phyloP scores from a whole-genome alignment of 495 filamentous ascomycete species.

The Apodospora peruviana region DNA sequence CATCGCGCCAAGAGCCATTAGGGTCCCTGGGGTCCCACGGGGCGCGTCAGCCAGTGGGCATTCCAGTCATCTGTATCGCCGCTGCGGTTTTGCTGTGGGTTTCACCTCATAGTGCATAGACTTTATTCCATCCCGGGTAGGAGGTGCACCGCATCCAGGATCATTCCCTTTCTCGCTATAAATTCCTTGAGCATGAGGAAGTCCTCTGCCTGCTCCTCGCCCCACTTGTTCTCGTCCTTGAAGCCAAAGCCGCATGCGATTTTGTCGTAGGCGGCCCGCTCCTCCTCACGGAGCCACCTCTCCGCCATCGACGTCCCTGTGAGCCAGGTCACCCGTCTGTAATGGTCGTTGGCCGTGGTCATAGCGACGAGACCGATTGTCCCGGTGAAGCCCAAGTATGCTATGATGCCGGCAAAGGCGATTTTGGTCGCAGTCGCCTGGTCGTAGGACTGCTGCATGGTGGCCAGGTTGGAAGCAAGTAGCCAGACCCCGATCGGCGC shows the following conservation, averaged over 20 bases:
- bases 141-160: conserved; percentile 76
- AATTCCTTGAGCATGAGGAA: conserved; percentile 83
- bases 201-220: conserved; percentile 85
- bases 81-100: neutral
- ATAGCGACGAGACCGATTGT: conserved; percentile 78
- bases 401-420: conserved; percentile 71
- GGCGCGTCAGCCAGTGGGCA: neutral
- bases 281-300: conserved; percentile 90
- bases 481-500: conserved; percentile 67
- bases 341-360: conserved; percentile 85
- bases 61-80: conserved; percentile 25
- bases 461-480: conserved; percentile 54
- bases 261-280: conserved; percentile 81
- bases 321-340: conserved; percentile 86
- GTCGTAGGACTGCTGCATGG: conserved; percentile 66
- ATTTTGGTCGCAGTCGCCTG: conserved; percentile 64
- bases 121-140: conserved; percentile 81
- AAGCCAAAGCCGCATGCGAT: conserved; percentile 89
- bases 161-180: conserved; percentile 74
- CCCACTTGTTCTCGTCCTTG: conserved; percentile 66
- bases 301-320: conserved; percentile 71
- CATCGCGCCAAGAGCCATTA: conserved; percentile 11
- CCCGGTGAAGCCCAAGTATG: conserved; percentile 73
- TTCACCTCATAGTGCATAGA: neutral
- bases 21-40: conserved; percentile 7